Base-by-base conservation (phyloP, 2,329 filamentous ascomycete species). In the Penicillium expansum region DNA sequence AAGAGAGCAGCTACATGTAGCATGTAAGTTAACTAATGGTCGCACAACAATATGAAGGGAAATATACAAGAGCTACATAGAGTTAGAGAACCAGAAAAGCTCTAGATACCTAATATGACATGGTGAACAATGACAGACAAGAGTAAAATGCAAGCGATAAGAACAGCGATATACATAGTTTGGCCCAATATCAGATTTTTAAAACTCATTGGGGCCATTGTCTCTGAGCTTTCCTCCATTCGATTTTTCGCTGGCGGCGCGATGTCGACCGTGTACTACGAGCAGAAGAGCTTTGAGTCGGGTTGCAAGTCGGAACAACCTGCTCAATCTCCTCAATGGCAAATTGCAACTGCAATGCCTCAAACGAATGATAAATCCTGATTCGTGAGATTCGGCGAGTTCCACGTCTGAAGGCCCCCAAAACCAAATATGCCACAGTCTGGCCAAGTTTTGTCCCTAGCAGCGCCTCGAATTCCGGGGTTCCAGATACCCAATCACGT, bases 401-500 rank as follows among this genome's bases (percentile, higher is more conserved):
- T 33, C 54, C 54, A 16, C 48, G 33, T 11, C 20, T 10, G 9
- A 55, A 55, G 6, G 58, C 47, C 13, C 55, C 51, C 24, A 58
- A 20, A 20, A 60, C 30, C 30, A 60, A 11, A 42, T 33, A n/a
- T 5, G 35, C 58, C 10, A 52, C 43, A 5, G 43, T 38, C 2
- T 30, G 39, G 2, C 58, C 58, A 37, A 58, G 27, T 7, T 10
- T 29, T 4, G 58, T 55, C 4, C 58, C 58, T 5, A 60, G 33
- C 2, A 60, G n/a, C 0, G 16, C 51, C 3, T 52, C 39, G 1
- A 49, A 60, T 27, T 58, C 55, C 1, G 50, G 38, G 0, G 55
- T 58, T 27, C 44, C 41, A 22, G 27, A 14, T n/a, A 49, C 24
- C 55, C 58, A 60, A 8, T 44, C 41, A 9, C 18, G 32, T 13